Conservation (phyloP, 2,329 filamentous ascomycete species). For the Fonsecaea pedrosoi region DNA sequence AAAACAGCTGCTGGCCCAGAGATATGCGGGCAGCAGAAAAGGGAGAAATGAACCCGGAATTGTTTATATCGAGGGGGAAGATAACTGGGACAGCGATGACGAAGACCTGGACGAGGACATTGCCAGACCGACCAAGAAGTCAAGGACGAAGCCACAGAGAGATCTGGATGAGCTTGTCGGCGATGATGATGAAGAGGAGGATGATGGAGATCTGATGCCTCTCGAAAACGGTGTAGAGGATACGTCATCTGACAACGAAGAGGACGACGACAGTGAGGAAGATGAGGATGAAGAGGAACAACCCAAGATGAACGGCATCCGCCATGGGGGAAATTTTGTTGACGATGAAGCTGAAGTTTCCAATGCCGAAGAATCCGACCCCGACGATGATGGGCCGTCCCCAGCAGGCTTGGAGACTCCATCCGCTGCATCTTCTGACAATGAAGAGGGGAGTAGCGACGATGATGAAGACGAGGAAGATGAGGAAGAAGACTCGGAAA, state of each 20-base stretch:
- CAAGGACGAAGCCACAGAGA: slow-evolving; percentile 39
- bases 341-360: slow-evolving; percentile 43
- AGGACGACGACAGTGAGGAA: slow-evolving; percentile 63
- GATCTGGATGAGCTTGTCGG: slow-evolving; percentile 37
- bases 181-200: slow-evolving; percentile 23
- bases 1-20: slow-evolving; percentile 65
- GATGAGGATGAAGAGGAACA: slow-evolving; percentile 55
- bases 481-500: slow-evolving; percentile 54
- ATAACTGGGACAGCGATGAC: slow-evolving; percentile 50
- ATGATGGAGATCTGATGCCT: slow-evolving; percentile 21
- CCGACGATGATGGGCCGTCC: slow-evolving; percentile 31
- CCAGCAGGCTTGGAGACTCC: slow-evolving; percentile 42
- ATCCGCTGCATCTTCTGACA: slow-evolving; percentile 40
- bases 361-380: slow-evolving; percentile 35
- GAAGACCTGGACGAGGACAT: slow-evolving; percentile 48
- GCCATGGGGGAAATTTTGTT: slow-evolving; percentile 33
- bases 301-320: slow-evolving; percentile 53
- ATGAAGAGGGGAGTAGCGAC: slow-evolving; percentile 41
- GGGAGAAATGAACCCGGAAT: slow-evolving; percentile 65
- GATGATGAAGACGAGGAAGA: slow-evolving; percentile 50
- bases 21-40: slow-evolving; percentile 56
- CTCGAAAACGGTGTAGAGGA: slow-evolving; percentile 48
- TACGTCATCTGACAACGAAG: slow-evolving; percentile 57
- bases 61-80: slow-evolving; percentile 85
- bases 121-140: slow-evolving; percentile 23